A percentile compares a stretch with the other conserved stretches of the same genome.
Evolutionary conservation across 371 early-diverging fungal species (phyloP).

Genomic region (Lichtheimia ornata): DNA sequence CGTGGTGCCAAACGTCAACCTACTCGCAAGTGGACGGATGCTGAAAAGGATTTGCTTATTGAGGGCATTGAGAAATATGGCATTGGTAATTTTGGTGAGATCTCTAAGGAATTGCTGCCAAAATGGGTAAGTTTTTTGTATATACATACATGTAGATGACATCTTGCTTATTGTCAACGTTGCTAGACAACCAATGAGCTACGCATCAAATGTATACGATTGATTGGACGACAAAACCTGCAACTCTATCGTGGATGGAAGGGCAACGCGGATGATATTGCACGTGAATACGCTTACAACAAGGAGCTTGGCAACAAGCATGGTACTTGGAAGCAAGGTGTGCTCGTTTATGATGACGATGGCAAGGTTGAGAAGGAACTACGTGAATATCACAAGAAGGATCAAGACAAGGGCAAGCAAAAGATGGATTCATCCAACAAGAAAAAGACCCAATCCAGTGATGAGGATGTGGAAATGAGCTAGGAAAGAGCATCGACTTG

Average conservation of each 20-base stretch:
- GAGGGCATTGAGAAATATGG: constrained; percentile 85
- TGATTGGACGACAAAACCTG: constrained; percentile 88
- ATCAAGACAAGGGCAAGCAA: constrained; percentile 5
- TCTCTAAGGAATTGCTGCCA: constrained; percentile 77
- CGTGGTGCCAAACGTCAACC: constrained; percentile 53
- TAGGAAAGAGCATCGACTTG: constrained; percentile 5
- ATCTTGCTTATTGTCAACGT: not conserved
- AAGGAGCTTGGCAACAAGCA: constrained; percentile 78
- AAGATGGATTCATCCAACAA: not conserved
- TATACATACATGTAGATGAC: not conserved
- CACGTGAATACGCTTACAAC: constrained; percentile 75
- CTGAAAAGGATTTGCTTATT: constrained; percentile 73
- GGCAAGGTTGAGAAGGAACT: constrained; percentile 64
- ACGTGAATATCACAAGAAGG: constrained; percentile 13
- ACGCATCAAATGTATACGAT: constrained; percentile 80
- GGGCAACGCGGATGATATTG: constrained; percentile 71
- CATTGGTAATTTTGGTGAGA: constrained; percentile 87
- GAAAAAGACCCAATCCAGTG: no score
- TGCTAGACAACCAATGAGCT: constrained; percentile 79
- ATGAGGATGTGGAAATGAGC: constrained; percentile 29
- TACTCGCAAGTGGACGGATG: constrained; percentile 83
- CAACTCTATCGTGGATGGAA: constrained; percentile 88
- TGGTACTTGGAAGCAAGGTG: constrained; percentile 82
- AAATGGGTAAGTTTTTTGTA: constrained; percentile 77
- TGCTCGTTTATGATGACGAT: constrained; percentile 84